Base-by-base conservation (phyloP, 345 rosid species). In the Camelina sativa region DNA sequence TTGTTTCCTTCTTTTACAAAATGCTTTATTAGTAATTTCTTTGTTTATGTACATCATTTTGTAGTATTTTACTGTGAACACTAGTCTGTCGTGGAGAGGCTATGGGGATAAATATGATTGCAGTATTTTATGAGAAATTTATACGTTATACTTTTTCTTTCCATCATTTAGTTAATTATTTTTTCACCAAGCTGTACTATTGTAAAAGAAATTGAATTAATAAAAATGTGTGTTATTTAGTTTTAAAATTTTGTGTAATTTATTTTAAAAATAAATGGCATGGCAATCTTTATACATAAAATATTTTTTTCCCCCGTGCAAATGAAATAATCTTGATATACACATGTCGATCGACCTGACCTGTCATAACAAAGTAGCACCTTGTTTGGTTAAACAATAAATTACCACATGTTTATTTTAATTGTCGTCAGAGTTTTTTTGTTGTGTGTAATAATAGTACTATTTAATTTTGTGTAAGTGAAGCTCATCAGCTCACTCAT, bases 341-440 rank as follows among this genome's bases (percentile, higher is more conserved):
- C 11, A 32, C 30, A 37, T 70, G 74, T 58, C 35, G n/a, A n/a
- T n/a, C n/a, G n/a, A n/a, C n/a, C n/a, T n/a, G 73, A 57, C 54
- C 25, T 12, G 47, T 13, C 16, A 2, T 43, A 12, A 4, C 5
- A 43, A 43, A 43, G 47, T 43, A 43, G 6, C n/a, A 43, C 7
- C 7, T 43, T 13, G 16, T 43, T 43, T 43, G n/a, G 16, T 3
- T 25, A 25, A 25, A 41, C 2, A 41, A 58, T 20, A 47, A 10
- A n/a, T n/a, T 10, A 59, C 40, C 51, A 71, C 35, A 28, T 40
- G 4, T 63, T 30, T 16, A 20, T 32, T 53, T 37, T 25, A 11
- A 38, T 54, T 54, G 71, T 55, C 72, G 72, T 46, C 30, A 43
- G 17, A 46, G 6, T 34, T 73, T 55, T 43, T 44, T 25, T 25